Evolutionary conservation across 23 red algal species (phyloP).

Genomic region (Gracilariopsis chorda): DNA sequence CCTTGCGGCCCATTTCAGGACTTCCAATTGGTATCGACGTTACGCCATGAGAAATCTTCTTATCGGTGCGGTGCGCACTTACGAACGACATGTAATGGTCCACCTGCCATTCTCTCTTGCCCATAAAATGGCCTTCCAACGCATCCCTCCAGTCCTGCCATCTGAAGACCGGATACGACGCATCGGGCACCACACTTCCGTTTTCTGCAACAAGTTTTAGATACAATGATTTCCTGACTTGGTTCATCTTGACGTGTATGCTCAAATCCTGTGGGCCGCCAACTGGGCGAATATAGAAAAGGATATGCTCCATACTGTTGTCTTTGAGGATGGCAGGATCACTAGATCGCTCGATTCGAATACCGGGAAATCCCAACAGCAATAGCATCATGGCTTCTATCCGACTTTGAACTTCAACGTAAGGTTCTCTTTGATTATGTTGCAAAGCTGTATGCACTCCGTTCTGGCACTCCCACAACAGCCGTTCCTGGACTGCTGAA

Average conservation of each 20-base stretch:
- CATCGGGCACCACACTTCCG: background rate
- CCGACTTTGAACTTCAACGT: background rate
- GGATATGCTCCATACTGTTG: background rate
- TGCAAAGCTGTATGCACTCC: background rate
- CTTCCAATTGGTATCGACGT: background rate
- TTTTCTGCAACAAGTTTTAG: slow-evolving; percentile 14
- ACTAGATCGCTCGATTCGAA: background rate
- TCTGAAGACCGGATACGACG: background rate
- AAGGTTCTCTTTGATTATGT: background rate
- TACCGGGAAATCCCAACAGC: slow-evolving; percentile 29
- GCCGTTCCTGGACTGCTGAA: slow-evolving; percentile 45
- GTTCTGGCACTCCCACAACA: slow-evolving; percentile 60
- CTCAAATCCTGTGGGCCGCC: slow-evolving; percentile 12
- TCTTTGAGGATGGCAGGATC: background rate
- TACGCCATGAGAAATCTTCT: slow-evolving; percentile 9
- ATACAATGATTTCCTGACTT: background rate
- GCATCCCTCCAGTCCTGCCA: slow-evolving; percentile 65
- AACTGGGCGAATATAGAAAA: slow-evolving; percentile 16
- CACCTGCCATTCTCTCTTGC: slow-evolving; percentile 41
- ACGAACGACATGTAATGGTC: slow-evolving; percentile 42
- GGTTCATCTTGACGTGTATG: background rate
- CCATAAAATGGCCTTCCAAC: slow-evolving; percentile 32
- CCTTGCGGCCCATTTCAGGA: background rate
- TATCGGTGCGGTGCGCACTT: background rate
- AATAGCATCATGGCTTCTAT: slow-evolving; percentile 30